Evolutionary conservation across 148 eudicot species (phyloP), one percentile per base, ranked within the genome.

Genomic region (Silene conica): DNA sequence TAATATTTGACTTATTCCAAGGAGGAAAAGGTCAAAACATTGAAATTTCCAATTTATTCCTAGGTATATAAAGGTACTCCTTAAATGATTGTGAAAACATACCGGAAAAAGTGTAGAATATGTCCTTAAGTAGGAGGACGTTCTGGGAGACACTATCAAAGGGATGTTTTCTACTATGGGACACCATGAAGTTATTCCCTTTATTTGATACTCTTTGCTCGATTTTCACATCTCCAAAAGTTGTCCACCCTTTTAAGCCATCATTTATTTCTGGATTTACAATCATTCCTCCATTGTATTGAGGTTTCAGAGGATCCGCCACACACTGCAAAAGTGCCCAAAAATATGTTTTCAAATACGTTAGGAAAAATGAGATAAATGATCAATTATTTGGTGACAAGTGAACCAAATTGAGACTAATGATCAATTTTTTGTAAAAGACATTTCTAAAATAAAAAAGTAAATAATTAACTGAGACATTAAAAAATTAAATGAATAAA

Each of bases 261-360:
- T 80, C 60, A 50, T 83, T 75, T 4, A 83, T 18, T 60, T 89
- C 84, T 9, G 96, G 87, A 57, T 90, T 90, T 22, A 76, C 74
- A 0, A 85, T 81, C 5, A 90, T 84, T 23, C 96, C 96, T 69
- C 92, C 96, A 15, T 63, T 78, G 21, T 90, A 90, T 45, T 87
- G 96, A 48, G 96, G 82, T 48, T 63, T 73, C 8, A 52, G 67
- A 20, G 96, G 96, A 9, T 63, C 75, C 48, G 34, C 83, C 77
- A 83, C 57, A 70, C 96, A 90, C 96, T 90, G 82, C 1, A 79
- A 25, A 13, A 50, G 55, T 48, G 16, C 16, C n/a, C n/a, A n/a
- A n/a, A n/a, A n/a, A n/a, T n/a, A n/a, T n/a, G n/a, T n/a, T n/a
- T n/a, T n/a, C n/a, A n/a, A n/a, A n/a, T n/a, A n/a, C n/a, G n/a